These are phyloP conservation scores for Plasmodium reichenowi DNA, from an alignment of 169 alveolate species.

Conservation along the genomic window DNA sequence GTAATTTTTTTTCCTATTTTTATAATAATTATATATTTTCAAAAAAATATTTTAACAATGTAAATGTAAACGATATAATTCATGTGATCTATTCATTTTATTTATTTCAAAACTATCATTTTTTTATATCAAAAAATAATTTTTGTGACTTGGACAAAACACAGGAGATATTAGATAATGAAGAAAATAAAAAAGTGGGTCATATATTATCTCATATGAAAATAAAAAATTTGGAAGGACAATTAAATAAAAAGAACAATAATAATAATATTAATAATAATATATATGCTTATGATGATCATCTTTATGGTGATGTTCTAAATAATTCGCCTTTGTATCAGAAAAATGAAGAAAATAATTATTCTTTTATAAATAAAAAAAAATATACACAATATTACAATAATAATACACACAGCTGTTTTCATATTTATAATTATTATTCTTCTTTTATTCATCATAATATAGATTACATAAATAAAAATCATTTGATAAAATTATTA, in stretches of 20 bases:
- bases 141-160: background rate
- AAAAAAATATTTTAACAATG: conserved; percentile 28
- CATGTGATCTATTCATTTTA: conserved; percentile 55
- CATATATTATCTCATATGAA: too few species aligned
- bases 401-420: conserved; percentile 26
- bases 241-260: background rate
- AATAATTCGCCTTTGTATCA: background rate
- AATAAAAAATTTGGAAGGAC: background rate
- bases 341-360: background rate
- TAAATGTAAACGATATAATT: conserved; percentile 65
- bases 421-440: conserved; percentile 52
- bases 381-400: conserved; percentile 37
- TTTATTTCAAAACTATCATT: conserved; percentile 51
- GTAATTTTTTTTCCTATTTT: conserved; percentile 61
- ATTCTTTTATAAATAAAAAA: background rate
- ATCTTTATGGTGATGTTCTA: background rate
- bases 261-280: background rate
- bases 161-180: background rate
- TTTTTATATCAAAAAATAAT: conserved; percentile 8
- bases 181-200: background rate
- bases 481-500: conserved; percentile 49
- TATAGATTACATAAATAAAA: conserved; percentile 71
- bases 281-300: background rate
- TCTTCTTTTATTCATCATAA: conserved; percentile 26
- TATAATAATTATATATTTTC: conserved; percentile 53